Percentiles rank a stretch among this genome's conserved stretches.
Evolutionary conservation across 1,139 yeast genomes (phyloP).

Genomic region (Magnusiomyces tetraspermus): DNA sequence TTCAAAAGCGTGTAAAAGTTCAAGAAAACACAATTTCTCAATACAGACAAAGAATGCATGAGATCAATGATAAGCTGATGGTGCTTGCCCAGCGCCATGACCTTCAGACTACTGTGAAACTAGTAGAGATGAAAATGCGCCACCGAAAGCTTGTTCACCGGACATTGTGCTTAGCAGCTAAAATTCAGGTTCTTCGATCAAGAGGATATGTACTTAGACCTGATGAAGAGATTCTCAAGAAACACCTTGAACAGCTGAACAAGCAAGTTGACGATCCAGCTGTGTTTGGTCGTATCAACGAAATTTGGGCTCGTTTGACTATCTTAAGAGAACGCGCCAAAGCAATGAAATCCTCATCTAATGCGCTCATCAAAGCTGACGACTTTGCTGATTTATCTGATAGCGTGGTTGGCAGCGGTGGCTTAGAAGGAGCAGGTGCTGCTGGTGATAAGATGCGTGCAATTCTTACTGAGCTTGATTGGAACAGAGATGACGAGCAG

Average conservation of each 20-base stretch:
- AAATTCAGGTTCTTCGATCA: conserved; percentile 35
- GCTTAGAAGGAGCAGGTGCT: conserved; percentile 6
- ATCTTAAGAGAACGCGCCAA: conserved; percentile 63
- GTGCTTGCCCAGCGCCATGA: conserved; percentile 78
- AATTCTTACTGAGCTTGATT: conserved; percentile 24
- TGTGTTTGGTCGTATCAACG: conserved; percentile 70
- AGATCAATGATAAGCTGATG: conserved; percentile 63
- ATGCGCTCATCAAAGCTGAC: not conserved
- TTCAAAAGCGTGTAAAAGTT: conserved; percentile 65
- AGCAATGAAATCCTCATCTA: not conserved
- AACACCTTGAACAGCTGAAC: conserved; percentile 56
- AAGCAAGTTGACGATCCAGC: conserved; percentile 63
- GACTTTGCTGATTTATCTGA: not conserved
- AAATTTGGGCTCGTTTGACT: conserved; percentile 84
- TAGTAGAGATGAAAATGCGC: conserved; percentile 41
- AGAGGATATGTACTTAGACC: conserved; percentile 67
- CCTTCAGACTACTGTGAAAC: conserved; percentile 56
- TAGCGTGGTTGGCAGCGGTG: conserved; percentile 18
- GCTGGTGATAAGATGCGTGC: conserved; percentile 18
- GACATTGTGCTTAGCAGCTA: conserved; percentile 35
- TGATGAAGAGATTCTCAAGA: conserved; percentile 76
- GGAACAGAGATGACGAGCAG: conserved; percentile 49
- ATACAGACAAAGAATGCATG: conserved; percentile 67
- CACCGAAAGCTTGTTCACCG: conserved; percentile 38
- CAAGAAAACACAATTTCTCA: conserved; percentile 83